phyloP scores from a whole-genome alignment of 2,329 filamentous ascomycete genomes.

The Diplodia intermedia region DNA sequence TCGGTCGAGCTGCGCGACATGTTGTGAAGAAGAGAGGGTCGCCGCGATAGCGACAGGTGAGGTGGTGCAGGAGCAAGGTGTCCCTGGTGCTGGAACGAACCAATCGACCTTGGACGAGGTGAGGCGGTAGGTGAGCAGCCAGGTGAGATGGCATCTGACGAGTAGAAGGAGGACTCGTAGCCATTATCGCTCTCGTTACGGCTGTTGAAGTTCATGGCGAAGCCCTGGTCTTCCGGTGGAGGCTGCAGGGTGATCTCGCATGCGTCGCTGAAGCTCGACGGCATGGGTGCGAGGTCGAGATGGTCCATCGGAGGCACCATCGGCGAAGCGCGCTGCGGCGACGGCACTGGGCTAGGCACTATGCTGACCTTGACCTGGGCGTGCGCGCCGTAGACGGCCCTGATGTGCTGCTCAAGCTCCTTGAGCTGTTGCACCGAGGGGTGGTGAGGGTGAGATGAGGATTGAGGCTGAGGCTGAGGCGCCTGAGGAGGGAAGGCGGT shows the following conservation, averaged over 20 bases:
- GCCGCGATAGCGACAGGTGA: constrained; percentile 44
- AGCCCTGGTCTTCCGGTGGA: constrained; percentile 42
- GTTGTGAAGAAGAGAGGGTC: constrained; percentile 38
- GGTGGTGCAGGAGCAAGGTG: constrained; percentile 34
- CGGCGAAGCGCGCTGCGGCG: constrained; percentile 45
- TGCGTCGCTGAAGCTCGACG: constrained; percentile 65
- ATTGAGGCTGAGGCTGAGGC: constrained; percentile 41
- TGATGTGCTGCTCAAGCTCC: constrained; percentile 53
- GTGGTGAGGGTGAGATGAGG: constrained; percentile 44
- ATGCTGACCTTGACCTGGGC: constrained; percentile 53
- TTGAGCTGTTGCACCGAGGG: constrained; percentile 51
- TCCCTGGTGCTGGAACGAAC: constrained; percentile 43
- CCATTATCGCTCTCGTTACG: constrained; percentile 52
- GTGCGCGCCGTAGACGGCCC: constrained; percentile 52
- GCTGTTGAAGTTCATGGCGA: constrained; percentile 48
- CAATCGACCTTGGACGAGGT: constrained; percentile 45
- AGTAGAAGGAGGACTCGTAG: constrained; percentile 59
- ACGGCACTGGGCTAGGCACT: constrained; percentile 64
- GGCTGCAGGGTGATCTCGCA: constrained; percentile 54
- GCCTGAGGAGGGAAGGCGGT: constrained; percentile 35
- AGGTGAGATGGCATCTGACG: constrained; percentile 58
- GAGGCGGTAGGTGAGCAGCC: constrained; percentile 46
- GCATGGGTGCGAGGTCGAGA: constrained; percentile 63
- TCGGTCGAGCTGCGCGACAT: constrained; percentile 39
- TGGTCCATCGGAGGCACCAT: constrained; percentile 50